These are phyloP conservation scores for Phytophthora tentaculata DNA, from an alignment of 352 stramenopile species.

Conservation along the genomic window DNA sequence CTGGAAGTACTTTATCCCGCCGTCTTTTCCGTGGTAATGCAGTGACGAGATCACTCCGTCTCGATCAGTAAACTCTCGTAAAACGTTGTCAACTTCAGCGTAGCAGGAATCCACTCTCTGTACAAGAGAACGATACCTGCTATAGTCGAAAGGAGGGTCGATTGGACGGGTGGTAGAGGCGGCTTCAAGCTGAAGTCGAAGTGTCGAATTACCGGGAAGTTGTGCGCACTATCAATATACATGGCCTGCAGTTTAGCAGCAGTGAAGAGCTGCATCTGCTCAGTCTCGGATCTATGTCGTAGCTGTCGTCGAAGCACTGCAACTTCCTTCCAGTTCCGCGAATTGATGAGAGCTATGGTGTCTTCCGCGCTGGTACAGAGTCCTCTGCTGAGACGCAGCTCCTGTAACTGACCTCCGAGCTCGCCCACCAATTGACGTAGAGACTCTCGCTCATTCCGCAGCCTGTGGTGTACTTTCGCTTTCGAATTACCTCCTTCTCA, in stretches of 20 bases:
- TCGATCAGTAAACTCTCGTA: constrained; percentile 6
- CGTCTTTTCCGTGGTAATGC: not conserved
- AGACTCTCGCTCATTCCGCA: constrained; percentile 16
- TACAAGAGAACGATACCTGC: not conserved
- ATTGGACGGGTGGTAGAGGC: not conserved
- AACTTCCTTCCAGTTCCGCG: constrained; percentile 14
- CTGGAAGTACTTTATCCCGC: constrained; percentile 16
- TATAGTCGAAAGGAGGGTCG: constrained; percentile 4
- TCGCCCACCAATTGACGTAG: constrained; percentile 10
- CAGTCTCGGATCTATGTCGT: constrained; percentile 3
- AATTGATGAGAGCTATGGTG: not conserved
- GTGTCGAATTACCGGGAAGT: constrained; percentile 4
- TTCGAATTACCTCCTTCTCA: constrained; percentile 20
- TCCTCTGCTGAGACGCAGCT: constrained; percentile 5
- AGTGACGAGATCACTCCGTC: constrained; percentile 11
- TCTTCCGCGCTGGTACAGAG: not conserved
- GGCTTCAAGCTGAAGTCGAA: not conserved
- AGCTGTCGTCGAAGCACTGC: constrained; percentile 16
- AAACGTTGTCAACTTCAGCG: constrained; percentile 9
- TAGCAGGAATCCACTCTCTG: constrained; percentile 3
- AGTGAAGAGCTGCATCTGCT: constrained; percentile 21
- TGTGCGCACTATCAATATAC: constrained; percentile 18
- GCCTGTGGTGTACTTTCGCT: constrained; percentile 23
- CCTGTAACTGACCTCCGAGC: constrained; percentile 7
- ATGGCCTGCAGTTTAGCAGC: constrained; percentile 15